Evolutionary conservation across 192 early-diverging fungal genomes (phyloP).

Genomic region (Umbelopsis sp.): DNA sequence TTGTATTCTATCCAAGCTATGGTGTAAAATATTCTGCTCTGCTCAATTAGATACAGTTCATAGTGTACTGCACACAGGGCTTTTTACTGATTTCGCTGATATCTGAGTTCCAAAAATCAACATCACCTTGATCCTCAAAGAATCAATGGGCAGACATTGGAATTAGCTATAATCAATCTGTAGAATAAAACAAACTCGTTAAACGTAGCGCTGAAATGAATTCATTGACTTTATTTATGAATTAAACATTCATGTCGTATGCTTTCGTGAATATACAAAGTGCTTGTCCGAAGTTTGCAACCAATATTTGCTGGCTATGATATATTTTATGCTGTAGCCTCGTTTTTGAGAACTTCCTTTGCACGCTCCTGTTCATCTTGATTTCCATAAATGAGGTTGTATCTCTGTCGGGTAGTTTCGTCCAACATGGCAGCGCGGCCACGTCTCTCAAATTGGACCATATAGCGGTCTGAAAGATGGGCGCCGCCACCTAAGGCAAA

Average conservation of each 20-base stretch:
- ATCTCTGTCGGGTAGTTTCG: conserved; percentile 29
- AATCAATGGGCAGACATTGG: no score
- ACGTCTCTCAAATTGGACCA: conserved; percentile 42
- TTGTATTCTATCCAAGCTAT: no score
- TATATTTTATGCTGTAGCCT: conserved; percentile 4
- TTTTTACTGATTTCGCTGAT: no score
- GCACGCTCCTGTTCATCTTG: conserved; percentile 20
- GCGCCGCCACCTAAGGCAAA: conserved; percentile 42
- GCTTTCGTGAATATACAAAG: neutral
- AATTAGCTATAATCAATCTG: no score
- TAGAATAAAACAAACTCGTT: no score
- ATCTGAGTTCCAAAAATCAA: no score
- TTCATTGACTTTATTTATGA: neutral
- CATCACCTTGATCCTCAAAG: no score
- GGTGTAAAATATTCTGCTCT: no score
- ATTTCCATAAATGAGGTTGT: conserved; percentile 35
- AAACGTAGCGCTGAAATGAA: neutral
- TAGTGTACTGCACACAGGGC: no score
- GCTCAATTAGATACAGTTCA: no score
- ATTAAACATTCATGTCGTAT: neutral
- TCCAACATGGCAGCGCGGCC: conserved; percentile 36
- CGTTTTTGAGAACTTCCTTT: neutral
- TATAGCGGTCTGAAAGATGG: conserved; percentile 40
- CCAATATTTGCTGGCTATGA: neutral
- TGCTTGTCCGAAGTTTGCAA: neutral